These are phyloP conservation scores for Sequoiadendron giganteum DNA, from an alignment of 75 land plant genomes.

Conservation along the genomic window DNA sequence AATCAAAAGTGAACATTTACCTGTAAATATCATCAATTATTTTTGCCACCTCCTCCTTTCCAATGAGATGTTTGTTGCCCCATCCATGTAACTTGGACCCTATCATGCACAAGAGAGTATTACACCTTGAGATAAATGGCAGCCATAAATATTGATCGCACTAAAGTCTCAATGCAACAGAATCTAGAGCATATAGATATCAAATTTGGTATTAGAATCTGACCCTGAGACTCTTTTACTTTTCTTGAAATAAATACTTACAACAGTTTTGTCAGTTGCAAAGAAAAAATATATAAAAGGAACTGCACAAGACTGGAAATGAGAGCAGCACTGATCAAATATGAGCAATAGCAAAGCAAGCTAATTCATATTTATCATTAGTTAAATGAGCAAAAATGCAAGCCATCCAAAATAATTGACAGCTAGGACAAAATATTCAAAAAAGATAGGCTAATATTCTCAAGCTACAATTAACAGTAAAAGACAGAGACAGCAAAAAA, in stretches of 20 bases:
- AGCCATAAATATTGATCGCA: not conserved
- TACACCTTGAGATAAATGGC: not conserved
- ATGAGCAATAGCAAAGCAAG: not conserved
- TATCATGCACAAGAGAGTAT: not conserved
- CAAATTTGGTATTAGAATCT: not conserved
- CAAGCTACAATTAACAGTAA: not conserved
- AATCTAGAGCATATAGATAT: not conserved
- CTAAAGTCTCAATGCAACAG: not conserved
- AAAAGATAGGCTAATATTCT: not conserved
- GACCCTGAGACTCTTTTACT: not conserved
- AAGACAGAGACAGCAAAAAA: not conserved
- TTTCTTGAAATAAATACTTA: not conserved
- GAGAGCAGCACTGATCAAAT: not conserved
- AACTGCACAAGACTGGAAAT: too few species aligned
- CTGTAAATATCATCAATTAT: slow-evolving; percentile 81
- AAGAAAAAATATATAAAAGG: too few species aligned
- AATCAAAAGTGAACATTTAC: slow-evolving; percentile 19
- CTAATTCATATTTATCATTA: not conserved
- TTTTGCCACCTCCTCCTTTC: slow-evolving; percentile 66
- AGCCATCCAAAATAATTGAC: not conserved
- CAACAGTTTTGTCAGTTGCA: not conserved
- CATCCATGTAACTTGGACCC: slow-evolving; percentile 20
- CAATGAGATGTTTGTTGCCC: slow-evolving; percentile 49
- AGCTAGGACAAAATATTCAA: not conserved
- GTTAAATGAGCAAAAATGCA: not conserved